Conservation (phyloP, 1,284 basidiomycete species). For the Ganoderma meredithae region DNA sequence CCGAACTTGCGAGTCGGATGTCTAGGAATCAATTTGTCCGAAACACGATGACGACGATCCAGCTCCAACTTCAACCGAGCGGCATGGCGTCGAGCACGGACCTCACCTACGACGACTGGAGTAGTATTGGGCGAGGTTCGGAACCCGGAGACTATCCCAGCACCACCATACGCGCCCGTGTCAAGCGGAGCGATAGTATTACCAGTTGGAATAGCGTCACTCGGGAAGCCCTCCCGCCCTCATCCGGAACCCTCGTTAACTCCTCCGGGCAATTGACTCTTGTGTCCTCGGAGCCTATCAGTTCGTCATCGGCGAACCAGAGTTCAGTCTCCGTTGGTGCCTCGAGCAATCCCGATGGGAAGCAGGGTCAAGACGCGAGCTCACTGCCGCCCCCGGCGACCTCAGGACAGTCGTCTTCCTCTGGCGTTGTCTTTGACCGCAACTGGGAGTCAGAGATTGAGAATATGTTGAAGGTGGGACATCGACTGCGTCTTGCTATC, state of each 20-base stretch:
- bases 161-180: conserved; percentile 54
- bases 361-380: conserved; percentile 32
- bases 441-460: conserved; percentile 90
- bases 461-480: conserved; percentile 77
- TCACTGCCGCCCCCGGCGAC: conserved; percentile 19
- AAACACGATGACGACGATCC: conserved; percentile 90
- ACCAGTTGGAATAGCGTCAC: conserved; percentile 83
- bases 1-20: conserved; percentile 90
- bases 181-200: conserved; percentile 81
- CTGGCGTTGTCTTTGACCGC: conserved; percentile 59
- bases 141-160: conserved; percentile 54
- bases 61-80: conserved; percentile 70
- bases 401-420: conserved; percentile 40
- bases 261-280: conserved; percentile 44
- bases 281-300: conserved; percentile 27
- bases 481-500: conserved; percentile 6
- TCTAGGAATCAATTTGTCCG: conserved; percentile 92
- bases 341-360: conserved; percentile 30
- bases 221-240: conserved; percentile 45
- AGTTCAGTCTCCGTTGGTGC: conserved; percentile 52
- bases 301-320: conserved; percentile 46
- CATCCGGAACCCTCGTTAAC: conserved; percentile 39
- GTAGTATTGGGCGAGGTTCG: conserved; percentile 61
- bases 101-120: conserved; percentile 71
- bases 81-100: conserved; percentile 64